phyloP scores from a whole-genome alignment of 1,284 basidiomycete species.

The Golubevia pallescens region DNA sequence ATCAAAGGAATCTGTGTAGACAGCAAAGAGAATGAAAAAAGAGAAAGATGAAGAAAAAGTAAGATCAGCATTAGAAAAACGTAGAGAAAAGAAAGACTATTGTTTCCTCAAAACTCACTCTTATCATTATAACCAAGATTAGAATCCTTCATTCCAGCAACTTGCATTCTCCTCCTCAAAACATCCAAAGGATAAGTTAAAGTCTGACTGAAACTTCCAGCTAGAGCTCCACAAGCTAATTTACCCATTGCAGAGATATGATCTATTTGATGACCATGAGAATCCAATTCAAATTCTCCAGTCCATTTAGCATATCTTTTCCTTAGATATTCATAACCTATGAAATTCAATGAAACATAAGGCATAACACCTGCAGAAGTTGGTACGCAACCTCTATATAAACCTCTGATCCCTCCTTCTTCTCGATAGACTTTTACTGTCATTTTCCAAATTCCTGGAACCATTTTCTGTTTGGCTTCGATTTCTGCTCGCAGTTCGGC shows the following conservation, averaged over 20 bases:
- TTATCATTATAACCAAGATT: slow-evolving; percentile 76
- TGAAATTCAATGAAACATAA: slow-evolving; percentile 71
- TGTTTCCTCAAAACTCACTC: slow-evolving; percentile 19
- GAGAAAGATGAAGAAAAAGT: not conserved
- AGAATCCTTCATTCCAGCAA: slow-evolving; percentile 78
- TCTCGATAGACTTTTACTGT: slow-evolving; percentile 84
- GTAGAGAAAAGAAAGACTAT: not conserved
- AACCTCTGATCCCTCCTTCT: slow-evolving; percentile 83
- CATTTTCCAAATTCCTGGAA: slow-evolving; percentile 84
- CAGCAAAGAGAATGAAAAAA: slow-evolving; percentile 6
- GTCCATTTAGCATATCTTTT: slow-evolving; percentile 36
- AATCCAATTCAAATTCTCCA: slow-evolving; percentile 18
- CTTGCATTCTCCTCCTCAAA: slow-evolving; percentile 91
- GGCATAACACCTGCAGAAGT: slow-evolving; percentile 91
- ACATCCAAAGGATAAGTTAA: slow-evolving; percentile 96
- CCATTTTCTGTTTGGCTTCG: slow-evolving; percentile 36
- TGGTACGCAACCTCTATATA: slow-evolving; percentile 86
- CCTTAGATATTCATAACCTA: slow-evolving; percentile 57
- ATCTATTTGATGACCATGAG: slow-evolving; percentile 44
- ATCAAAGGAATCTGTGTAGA: slow-evolving; percentile 70
- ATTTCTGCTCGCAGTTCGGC: slow-evolving; percentile 7
- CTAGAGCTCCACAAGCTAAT: slow-evolving; percentile 68
- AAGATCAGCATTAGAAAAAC: not conserved
- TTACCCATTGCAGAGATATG: slow-evolving; percentile 41
- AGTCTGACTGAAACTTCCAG: slow-evolving; percentile 81